phyloP scores from a whole-genome alignment of 768 basidiomycete species.

The Termitomyces sp. region DNA sequence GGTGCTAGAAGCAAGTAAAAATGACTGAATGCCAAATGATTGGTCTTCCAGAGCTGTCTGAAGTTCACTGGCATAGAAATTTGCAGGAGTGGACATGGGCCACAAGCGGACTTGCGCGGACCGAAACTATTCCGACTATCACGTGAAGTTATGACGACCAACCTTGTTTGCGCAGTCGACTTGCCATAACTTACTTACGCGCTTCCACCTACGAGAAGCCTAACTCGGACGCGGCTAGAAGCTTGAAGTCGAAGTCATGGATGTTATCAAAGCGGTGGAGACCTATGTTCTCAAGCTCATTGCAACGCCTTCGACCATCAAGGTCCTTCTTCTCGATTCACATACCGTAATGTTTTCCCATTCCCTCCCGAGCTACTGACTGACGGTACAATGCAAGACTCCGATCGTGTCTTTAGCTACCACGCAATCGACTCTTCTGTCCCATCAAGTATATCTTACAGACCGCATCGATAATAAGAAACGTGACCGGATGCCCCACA shows the following conservation, averaged over 20 bases:
- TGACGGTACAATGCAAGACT: constrained; percentile 48
- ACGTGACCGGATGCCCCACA: constrained; percentile 89
- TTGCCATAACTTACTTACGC: neutral
- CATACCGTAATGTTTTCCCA: constrained; percentile 70
- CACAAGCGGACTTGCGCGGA: no score
- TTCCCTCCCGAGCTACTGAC: neutral
- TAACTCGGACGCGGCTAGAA: neutral
- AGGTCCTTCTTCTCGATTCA: constrained; percentile 89
- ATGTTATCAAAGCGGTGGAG: constrained; percentile 93
- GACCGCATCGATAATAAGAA: constrained; percentile 95
- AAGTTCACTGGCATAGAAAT: constrained; percentile 49
- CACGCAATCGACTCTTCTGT: constrained; percentile 88
- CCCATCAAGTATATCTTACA: constrained; percentile 96
- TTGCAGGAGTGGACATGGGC: constrained; percentile 17
- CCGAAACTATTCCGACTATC: no score
- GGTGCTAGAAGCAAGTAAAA: constrained; percentile 34
- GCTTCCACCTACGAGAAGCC: neutral
- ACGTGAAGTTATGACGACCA: neutral
- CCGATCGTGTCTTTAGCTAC: constrained; percentile 94
- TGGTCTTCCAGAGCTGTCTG: constrained; percentile 54
- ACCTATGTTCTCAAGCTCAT: constrained; percentile 90
- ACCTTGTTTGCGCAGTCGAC: neutral
- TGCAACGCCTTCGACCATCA: constrained; percentile 84
- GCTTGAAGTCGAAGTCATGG: constrained; percentile 51
- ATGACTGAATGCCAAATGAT: constrained; percentile 49